Evolutionary conservation across 2,329 filamentous ascomycete species (phyloP).

Genomic region (Cladosporium sp.): DNA sequence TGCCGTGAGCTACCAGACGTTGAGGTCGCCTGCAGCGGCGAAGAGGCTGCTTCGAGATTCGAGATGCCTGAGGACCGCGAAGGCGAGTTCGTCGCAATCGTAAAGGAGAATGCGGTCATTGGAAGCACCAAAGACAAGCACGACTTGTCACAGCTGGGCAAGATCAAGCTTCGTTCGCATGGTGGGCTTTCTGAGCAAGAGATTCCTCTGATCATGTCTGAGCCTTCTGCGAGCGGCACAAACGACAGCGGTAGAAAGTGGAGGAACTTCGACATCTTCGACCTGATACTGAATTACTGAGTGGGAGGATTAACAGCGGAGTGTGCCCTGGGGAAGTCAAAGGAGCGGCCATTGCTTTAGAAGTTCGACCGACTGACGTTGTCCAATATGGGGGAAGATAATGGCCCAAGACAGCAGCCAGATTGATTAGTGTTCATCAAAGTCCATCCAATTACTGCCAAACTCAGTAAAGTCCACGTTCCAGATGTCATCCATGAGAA

Average conservation of each 20-base stretch:
- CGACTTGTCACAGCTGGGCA: slow-evolving; percentile 31
- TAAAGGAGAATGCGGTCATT: slow-evolving; percentile 35
- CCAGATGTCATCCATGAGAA: slow-evolving; percentile 3
- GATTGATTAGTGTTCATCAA: background rate
- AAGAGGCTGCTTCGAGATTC: slow-evolving; percentile 32
- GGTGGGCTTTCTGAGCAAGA: slow-evolving; percentile 39
- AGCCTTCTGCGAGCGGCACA: slow-evolving; percentile 18
- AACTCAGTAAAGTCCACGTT: slow-evolving; percentile 1
- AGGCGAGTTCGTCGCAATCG: slow-evolving; percentile 39
- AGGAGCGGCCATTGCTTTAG: no score
- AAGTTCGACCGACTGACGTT: no score
- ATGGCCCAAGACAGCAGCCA: background rate
- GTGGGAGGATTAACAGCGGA: no score
- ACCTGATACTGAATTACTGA: slow-evolving; percentile 33
- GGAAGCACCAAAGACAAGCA: slow-evolving; percentile 35
- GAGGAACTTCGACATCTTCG: slow-evolving; percentile 40
- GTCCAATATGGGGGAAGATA: no score
- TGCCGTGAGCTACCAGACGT: slow-evolving; percentile 31
- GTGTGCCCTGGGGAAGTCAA: no score
- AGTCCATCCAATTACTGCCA: background rate
- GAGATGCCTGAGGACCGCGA: slow-evolving; percentile 41
- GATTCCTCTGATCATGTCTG: slow-evolving; percentile 36
- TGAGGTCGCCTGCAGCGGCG: slow-evolving; percentile 29
- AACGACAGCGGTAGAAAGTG: slow-evolving; percentile 22
- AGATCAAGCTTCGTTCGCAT: slow-evolving; percentile 38